Evolutionary conservation across 192 early-diverging fungal genomes (phyloP).

Genomic region (Irineochytrium annulatum): DNA sequence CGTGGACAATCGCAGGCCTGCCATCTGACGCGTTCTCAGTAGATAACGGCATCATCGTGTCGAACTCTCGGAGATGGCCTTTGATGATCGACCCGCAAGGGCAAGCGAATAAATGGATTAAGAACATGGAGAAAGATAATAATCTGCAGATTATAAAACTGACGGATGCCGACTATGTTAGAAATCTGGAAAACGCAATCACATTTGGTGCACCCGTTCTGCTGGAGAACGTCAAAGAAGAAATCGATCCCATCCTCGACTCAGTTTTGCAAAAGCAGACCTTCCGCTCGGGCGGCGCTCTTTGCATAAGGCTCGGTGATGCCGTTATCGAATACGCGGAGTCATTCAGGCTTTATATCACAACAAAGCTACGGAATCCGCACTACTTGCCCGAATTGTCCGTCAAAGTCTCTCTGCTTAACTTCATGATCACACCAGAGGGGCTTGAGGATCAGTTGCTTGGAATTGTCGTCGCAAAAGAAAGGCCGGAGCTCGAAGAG

Average conservation of each 20-base stretch:
- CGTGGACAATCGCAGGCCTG: constrained; percentile 60
- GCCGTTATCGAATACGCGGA: constrained; percentile 60
- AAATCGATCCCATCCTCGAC: constrained; percentile 61
- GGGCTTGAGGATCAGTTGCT: constrained; percentile 63
- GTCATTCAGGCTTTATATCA: constrained; percentile 59
- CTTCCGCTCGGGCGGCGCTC: constrained; percentile 59
- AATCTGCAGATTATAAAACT: constrained; percentile 61
- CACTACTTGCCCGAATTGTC: constrained; percentile 61
- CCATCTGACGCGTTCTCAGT: constrained; percentile 58
- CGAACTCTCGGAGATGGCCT: constrained; percentile 56
- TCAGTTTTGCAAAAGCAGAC: constrained; percentile 59
- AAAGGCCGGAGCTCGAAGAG: constrained; percentile 62
- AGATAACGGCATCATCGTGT: constrained; percentile 63
- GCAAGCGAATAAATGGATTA: constrained; percentile 64
- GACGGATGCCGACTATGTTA: constrained; percentile 55
- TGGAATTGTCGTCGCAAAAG: constrained; percentile 60
- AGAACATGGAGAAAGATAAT: constrained; percentile 64
- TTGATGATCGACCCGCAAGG: constrained; percentile 67
- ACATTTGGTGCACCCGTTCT: constrained; percentile 58
- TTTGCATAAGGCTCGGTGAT: constrained; percentile 57
- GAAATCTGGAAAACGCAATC: constrained; percentile 60
- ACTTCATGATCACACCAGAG: constrained; percentile 70
- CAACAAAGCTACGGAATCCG: constrained; percentile 62
- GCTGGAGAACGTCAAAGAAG: constrained; percentile 65
- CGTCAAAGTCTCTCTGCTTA: constrained; percentile 62